Base-by-base conservation (phyloP, 371 early-diverging fungal species). In the Mortierella sp. region DNA sequence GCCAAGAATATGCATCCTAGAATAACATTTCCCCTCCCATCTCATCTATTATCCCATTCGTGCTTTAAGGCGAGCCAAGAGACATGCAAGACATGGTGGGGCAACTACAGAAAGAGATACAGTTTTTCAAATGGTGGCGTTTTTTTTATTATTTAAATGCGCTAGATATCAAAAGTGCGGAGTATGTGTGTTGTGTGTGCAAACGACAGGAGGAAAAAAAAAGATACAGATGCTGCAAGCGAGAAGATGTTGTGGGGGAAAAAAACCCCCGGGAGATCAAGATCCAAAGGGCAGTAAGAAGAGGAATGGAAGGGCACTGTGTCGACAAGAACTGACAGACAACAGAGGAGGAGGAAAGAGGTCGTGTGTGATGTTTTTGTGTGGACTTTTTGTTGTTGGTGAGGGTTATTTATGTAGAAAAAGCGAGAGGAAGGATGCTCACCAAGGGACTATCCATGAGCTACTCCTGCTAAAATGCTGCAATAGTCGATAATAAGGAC, bases 181-280 rank as follows among this genome's bases (percentile, higher is more conserved):
- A 44, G 48, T 46, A 8, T 60, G 11, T 60, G 44, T 72, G 21
- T 18, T 41, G 32, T n/a, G 27, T 63, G 63, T 63, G 35, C 29
- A 35, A 27, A 35, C 14, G 60, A 32, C 29, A 60, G 38, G 21
- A 6, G 3, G 68, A 1, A 24, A 41, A n/a, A 55, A 21, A 65
- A 68, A 68, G 68, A 41, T 68, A 68, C 75, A 75, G 46, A 75
- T 65, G 65, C 75, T 63, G 68, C 41, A 68, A 68, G 65, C 38
- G 68, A 68, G 38, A 65, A 41, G 21, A 27, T 56, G n/a, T 56
- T n/a, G 0, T n/a, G 11, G n/a, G n/a, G 24, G 7, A 27, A 27
- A 35, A 38, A 63, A 32, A 35, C 1, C 35, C 1, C 35, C 1
- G 65, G 21, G 35, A 65, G 38, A 68, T 14, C 18, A 63, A 35